Base-by-base conservation (phyloP, 2,329 filamentous ascomycete genomes). In the Davidsoniella virescens region DNA sequence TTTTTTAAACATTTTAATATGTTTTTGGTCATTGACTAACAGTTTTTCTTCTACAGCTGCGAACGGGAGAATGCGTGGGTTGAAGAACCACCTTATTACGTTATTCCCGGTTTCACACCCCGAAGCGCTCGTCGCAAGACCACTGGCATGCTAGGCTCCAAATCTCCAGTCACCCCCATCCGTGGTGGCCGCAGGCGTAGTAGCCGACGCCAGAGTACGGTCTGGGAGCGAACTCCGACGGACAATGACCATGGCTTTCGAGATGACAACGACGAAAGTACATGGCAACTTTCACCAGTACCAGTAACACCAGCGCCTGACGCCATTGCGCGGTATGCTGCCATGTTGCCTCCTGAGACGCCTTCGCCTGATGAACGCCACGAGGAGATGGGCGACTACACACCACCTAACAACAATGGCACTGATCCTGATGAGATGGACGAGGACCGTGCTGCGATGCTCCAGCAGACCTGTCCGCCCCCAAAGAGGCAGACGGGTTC, bases 61-160 rank as follows among this genome's bases (percentile, higher is more conserved):
- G 83, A 90, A 62, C 72, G 81, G 12, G 77, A 84, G 59, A 83
- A 83, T 55, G 69, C 76, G 61, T 88, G 84, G 84, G 69, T 88
- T 2, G 80, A 87, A 26, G 84, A 92, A 61, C 65, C 68, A 0
- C 69, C 75, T 0, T 90, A 87, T 62, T 70, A 72, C 43, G 75
- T 88, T 42, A 43, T 43, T 18, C 40, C 40, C 26, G 70, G 73
- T 2, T 66, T 78, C 41, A 65, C 84, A 33, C 81, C 84, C 16
- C 80, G 83, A 2, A 82, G 82, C 16, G 81, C 82, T 7, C 77
- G 84, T 47, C 75, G 84, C 49, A 87, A 87, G 70, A 85, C 79
- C 57, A 88, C 90, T 82, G 84, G 84, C 10, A 78, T 50, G 48
- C 44, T 47, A 5, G 38, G n/a, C 55, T 50, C 65, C 0, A 12